Evolutionary conservation across 345 rosid species (phyloP).

Genomic region (Crucihimalaya himalaica): DNA sequence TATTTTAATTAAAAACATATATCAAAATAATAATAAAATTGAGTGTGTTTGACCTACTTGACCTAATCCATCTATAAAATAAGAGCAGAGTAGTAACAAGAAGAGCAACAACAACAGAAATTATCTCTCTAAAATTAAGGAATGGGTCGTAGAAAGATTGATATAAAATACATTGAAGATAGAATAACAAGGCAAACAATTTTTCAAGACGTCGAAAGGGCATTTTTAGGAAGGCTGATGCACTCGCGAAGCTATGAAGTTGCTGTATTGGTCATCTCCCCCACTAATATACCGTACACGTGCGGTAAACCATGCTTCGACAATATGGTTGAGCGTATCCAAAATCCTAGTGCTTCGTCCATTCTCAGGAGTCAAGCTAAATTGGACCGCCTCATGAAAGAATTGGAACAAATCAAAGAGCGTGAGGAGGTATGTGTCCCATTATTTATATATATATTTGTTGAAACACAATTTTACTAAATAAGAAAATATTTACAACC

Average conservation of each 20-base stretch:
- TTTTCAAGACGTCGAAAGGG: conserved; percentile 47
- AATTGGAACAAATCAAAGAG: not conserved
- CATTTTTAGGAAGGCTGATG: conserved; percentile 50
- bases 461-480: no score
- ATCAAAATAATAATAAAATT: not conserved
- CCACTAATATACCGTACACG: conserved; percentile 38
- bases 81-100: not conserved
- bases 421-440: not conserved
- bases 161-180: conserved; percentile 43
- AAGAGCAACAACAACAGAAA: not conserved
- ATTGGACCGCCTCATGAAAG: not conserved
- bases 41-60: not conserved
- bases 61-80: not conserved
- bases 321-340: conserved; percentile 26
- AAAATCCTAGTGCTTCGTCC: not conserved
- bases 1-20: not conserved
- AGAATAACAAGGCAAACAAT: conserved; percentile 44
- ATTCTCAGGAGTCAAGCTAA: not conserved
- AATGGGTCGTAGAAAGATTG: conserved; percentile 46
- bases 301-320: conserved; percentile 48
- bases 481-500: no score
- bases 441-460: not conserved
- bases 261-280: conserved; percentile 45
- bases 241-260: conserved; percentile 45
- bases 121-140: not conserved